These are phyloP conservation scores for Curvularia sp. DNA, from an alignment of 2,329 filamentous ascomycete genomes.

Conservation along the genomic window DNA sequence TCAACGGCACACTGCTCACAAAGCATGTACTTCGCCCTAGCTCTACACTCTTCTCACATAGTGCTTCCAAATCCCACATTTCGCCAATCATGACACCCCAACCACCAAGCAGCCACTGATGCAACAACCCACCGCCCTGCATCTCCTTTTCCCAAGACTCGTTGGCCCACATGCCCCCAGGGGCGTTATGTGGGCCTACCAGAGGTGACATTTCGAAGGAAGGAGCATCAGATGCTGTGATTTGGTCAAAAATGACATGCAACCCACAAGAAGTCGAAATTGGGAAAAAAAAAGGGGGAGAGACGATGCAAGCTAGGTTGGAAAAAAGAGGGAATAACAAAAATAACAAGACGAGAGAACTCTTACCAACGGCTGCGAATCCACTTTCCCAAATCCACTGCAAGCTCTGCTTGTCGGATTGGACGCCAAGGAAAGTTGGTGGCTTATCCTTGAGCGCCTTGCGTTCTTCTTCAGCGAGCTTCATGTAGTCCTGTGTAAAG, in stretches of 20 bases:
- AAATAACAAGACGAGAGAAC: not conserved
- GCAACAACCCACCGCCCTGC: constrained; percentile 46
- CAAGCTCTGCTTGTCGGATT: constrained; percentile 46
- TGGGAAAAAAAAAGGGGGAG: not conserved
- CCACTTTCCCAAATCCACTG: constrained; percentile 58
- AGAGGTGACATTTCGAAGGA: constrained; percentile 56
- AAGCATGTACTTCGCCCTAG: constrained; percentile 65
- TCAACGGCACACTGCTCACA: constrained; percentile 66
- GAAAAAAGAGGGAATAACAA: too few relatives aligned
- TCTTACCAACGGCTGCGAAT: constrained; percentile 53
- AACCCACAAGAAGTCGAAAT: not conserved
- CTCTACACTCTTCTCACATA: constrained; percentile 62
- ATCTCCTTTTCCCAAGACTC: constrained; percentile 47
- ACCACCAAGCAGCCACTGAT: constrained; percentile 45
- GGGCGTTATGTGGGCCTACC: constrained; percentile 41
- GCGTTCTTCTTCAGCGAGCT: constrained; percentile 30
- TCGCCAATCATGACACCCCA: constrained; percentile 52
- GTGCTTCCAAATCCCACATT: constrained; percentile 57
- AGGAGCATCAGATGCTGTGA: constrained; percentile 49
- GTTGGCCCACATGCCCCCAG: constrained; percentile 45
- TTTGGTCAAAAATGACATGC: not conserved
- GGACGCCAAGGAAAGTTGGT: constrained; percentile 52
- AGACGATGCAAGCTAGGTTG: not conserved
- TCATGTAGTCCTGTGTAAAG: constrained; percentile 50
- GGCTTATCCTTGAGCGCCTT: constrained; percentile 38